These are phyloP conservation scores for Tritrichomonas musculus DNA, from an alignment of 208 protist species.

Conservation along the genomic window DNA sequence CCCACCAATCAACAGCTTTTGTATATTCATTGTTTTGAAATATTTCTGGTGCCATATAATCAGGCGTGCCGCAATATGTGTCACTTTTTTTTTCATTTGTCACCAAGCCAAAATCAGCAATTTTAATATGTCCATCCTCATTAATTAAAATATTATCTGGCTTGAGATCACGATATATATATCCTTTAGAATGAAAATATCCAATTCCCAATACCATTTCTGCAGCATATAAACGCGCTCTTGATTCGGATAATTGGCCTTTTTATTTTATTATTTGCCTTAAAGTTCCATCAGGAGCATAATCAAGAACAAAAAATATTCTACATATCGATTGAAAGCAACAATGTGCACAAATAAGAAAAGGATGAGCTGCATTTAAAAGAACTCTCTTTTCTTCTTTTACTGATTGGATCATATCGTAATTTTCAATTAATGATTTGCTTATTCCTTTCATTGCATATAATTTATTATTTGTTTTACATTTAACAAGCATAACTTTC, in stretches of 20 bases:
- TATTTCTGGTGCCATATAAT: conserved; percentile 62
- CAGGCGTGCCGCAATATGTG: conserved; percentile 64
- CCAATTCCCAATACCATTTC: conserved; percentile 54
- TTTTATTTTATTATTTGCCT: conserved; percentile 51
- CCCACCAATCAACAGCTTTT: conserved; percentile 65
- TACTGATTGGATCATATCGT: not conserved
- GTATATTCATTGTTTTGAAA: conserved; percentile 55
- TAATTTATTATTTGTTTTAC: not conserved
- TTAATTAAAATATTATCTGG: conserved; percentile 52
- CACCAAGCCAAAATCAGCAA: conserved; percentile 75
- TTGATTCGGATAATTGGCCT: conserved; percentile 5
- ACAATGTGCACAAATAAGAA: conserved; percentile 43
- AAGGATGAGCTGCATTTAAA: conserved; percentile 31
- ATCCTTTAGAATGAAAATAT: conserved; percentile 50
- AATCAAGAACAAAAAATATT: conserved; percentile 59
- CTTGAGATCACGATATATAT: conserved; percentile 62
- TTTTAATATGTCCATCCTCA: conserved; percentile 68
- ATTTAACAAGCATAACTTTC: not conserved
- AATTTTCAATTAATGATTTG: not conserved
- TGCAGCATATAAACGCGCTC: conserved; percentile 41
- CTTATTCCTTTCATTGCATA: not conserved
- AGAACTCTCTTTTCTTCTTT: not conserved
- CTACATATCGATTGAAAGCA: conserved; percentile 47
- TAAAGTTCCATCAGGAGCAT: conserved; percentile 55
- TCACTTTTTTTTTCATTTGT: not conserved